Conservation (phyloP, 2,329 filamentous ascomycete species). For the Calonectria hongkongensis region DNA sequence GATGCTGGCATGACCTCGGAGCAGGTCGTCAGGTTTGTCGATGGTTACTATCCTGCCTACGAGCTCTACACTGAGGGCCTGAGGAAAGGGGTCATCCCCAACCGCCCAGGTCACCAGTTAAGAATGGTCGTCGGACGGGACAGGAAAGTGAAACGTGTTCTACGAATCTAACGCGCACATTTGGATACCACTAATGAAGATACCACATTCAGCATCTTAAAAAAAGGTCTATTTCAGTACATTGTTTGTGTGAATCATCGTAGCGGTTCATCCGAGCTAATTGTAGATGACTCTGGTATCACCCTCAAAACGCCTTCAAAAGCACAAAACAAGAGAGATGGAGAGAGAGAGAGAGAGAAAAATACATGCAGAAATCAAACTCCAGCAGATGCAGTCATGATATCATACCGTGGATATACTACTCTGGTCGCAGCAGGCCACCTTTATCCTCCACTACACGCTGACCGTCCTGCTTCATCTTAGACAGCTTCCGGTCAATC, state of each 20-base stretch:
- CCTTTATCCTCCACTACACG: constrained; percentile 70
- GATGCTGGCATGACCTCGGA: constrained; percentile 86
- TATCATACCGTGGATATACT: constrained; percentile 47
- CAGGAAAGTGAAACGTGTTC: constrained; percentile 74
- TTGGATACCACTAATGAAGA: constrained; percentile 41
- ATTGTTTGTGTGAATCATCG: constrained; percentile 34
- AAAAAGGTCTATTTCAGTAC: constrained; percentile 9
- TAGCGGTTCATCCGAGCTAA: constrained; percentile 30
- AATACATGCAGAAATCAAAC: constrained; percentile 40
- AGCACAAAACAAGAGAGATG: neutral
- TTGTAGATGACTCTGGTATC: constrained; percentile 41
- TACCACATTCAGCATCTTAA: constrained; percentile 29
- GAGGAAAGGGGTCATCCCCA: constrained; percentile 73
- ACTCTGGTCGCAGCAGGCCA: constrained; percentile 40
- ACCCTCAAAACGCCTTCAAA: constrained; percentile 43
- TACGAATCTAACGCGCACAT: constrained; percentile 64
- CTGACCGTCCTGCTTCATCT: constrained; percentile 74
- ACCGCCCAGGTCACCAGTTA: constrained; percentile 73
- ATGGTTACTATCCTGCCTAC: constrained; percentile 82
- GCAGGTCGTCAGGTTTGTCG: constrained; percentile 84
- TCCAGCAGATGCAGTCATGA: constrained; percentile 55
- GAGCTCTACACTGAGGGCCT: constrained; percentile 80
- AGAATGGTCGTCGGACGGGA: constrained; percentile 77
- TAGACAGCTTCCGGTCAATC: constrained; percentile 73
- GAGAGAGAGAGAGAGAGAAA: neutral